Base-by-base conservation (phyloP, 441 rosid species). In the Oxalis stricta region DNA sequence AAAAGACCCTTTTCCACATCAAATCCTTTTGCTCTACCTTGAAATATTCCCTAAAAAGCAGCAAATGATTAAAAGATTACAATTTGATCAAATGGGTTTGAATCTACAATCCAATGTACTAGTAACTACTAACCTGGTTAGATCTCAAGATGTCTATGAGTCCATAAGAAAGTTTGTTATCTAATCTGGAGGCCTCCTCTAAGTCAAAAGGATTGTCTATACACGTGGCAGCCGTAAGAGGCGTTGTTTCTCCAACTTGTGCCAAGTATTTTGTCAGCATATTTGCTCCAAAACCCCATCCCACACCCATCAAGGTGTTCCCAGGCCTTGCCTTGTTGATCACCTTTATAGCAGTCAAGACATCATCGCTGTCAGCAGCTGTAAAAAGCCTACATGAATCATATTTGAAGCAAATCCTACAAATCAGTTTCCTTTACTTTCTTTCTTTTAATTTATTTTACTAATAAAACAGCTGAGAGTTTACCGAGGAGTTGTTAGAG, bases 311-410 rank as follows among this genome's bases (percentile, higher is more conserved):
- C 50, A 91, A 54, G 15, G 94, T 72, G 15, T 89, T 79, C 95
- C 95, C 75, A n/a, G 95, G 95, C 73, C 96, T 81, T 32, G 75
- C 72, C 71, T 81, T 81, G 48, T 45, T 71, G 61, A 91, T 61
- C 58, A 73, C 86, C 51, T 66, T 77, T 68, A 84, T 41, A 63
- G 85, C 82, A 64, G 79, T 61, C 60, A 63, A 75, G 75, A 91
- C 46, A 77, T 91, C 99, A 72, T 86, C 95, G 58, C 99, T 83
- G 52, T 86, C 99, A 69, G 79, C 96, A 55, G 96, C 99, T 52
- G 99, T 70, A 68, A 86, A 91, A 63, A 91, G 76, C 94, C 99
- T 91, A 75, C 84, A 81, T 15, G 52, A 61, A 61, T 50, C 35
- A 65, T 69, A 53, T 38, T 53, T 41, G 59, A 58, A 56, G 55